Evolutionary conservation across 352 stramenopile genomes (phyloP).

Genomic region (Globisporangium cystogenes): DNA sequence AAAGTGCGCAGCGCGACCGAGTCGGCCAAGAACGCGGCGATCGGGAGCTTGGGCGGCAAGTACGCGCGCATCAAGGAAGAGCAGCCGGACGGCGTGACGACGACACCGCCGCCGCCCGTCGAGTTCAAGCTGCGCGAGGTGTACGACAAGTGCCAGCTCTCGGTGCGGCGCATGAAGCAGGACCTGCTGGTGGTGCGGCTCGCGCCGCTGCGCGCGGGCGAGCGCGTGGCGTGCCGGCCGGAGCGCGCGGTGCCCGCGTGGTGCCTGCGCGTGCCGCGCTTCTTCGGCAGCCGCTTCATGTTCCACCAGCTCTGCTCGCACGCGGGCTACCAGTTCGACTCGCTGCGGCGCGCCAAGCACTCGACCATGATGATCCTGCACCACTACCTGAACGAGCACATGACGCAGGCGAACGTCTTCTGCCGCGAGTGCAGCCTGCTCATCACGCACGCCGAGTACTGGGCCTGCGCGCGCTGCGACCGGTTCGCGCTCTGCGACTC

Average conservation of each 20-base stretch:
- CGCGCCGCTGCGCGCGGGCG: constrained; percentile 2
- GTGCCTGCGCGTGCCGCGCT: constrained; percentile 53
- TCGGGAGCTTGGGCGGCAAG: constrained; percentile 44
- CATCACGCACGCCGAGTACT: constrained; percentile 70
- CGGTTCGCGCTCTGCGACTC: constrained; percentile 65
- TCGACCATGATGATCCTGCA: constrained; percentile 89
- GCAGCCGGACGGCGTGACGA: neutral
- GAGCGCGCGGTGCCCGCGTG: constrained; percentile 42
- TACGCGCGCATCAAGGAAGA: constrained; percentile 49
- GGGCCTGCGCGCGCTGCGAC: constrained; percentile 46
- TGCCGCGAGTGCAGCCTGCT: constrained; percentile 72
- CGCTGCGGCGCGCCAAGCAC: constrained; percentile 84
- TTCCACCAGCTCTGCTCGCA: constrained; percentile 82
- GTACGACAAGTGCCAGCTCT: constrained; percentile 52
- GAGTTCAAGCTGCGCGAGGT: constrained; percentile 66
- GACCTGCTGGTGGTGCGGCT: constrained; percentile 81
- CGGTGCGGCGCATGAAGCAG: constrained; percentile 65
- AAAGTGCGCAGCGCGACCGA: constrained; percentile 49
- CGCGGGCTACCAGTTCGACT: constrained; percentile 84
- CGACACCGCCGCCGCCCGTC: constrained; percentile 18
- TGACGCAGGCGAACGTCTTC: constrained; percentile 70
- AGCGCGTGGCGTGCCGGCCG: constrained; percentile 22
- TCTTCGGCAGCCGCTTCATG: constrained; percentile 84
- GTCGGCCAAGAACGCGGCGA: constrained; percentile 29
- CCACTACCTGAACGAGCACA: constrained; percentile 80